phyloP scores from a whole-genome alignment of 2,329 filamentous ascomycete genomes.

The Dendrostoma leiphaemia region DNA sequence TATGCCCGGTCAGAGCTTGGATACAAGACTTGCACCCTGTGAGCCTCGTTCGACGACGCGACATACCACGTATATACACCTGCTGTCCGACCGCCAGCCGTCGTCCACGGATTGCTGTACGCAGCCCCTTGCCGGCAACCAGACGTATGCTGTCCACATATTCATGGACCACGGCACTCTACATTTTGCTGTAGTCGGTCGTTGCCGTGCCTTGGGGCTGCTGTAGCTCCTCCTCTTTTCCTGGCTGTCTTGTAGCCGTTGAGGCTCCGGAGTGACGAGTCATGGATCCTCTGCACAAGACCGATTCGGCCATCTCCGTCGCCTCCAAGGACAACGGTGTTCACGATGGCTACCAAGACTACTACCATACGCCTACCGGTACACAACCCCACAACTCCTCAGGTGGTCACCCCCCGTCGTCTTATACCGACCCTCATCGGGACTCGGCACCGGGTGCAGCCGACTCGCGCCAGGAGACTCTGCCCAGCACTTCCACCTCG shows the following conservation, averaged over 20 bases:
- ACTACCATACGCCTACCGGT: neutral
- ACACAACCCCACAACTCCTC: neutral
- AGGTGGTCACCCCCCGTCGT: neutral
- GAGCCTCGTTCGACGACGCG: too few species aligned
- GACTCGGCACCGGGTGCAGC: neutral
- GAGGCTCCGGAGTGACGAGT: neutral
- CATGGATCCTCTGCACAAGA: slow-evolving; percentile 19
- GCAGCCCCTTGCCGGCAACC: too few species aligned
- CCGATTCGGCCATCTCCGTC: slow-evolving; percentile 20
- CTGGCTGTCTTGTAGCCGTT: too few species aligned
- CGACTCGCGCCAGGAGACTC: neutral
- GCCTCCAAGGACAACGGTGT: slow-evolving; percentile 12
- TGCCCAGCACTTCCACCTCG: neutral
- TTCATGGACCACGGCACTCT: too few species aligned
- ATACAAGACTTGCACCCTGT: too few species aligned
- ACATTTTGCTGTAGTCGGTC: too few species aligned
- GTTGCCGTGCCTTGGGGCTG: too few species aligned
- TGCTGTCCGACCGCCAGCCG: too few species aligned
- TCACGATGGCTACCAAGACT: neutral
- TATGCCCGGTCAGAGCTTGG: too few species aligned
- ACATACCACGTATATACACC: too few species aligned
- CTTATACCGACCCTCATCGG: neutral
- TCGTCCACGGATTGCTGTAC: too few species aligned
- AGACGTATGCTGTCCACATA: too few species aligned
- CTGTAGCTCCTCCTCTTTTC: neutral